A percentile compares a stretch with the other conserved stretches of the same genome.
Evolutionary conservation across 73 alveolate species (phyloP).

Genomic region (Blepharisma stoltei): DNA sequence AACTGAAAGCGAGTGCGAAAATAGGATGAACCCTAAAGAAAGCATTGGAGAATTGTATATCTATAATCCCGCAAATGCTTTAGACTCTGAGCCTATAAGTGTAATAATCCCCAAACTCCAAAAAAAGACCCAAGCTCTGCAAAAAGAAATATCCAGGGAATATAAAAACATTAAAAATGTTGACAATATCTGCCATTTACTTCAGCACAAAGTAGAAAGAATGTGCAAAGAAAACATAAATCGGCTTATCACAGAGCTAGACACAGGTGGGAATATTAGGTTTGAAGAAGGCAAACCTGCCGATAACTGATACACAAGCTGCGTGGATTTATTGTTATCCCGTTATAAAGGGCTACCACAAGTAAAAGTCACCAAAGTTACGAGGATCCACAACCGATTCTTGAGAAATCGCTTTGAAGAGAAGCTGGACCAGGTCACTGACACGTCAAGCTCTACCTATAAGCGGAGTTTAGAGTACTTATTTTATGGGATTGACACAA

Average conservation of each 20-base stretch:
- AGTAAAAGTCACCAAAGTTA: conserved; percentile 53
- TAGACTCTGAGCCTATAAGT: conserved; percentile 3
- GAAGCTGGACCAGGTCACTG: conserved; percentile 65
- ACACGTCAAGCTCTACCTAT: conserved; percentile 54
- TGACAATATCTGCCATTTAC: neutral
- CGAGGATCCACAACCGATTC: conserved; percentile 66
- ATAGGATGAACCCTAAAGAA: conserved; percentile 5
- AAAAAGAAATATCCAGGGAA: conserved; percentile 36
- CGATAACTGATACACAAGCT: conserved; percentile 62
- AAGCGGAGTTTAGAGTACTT: conserved; percentile 74
- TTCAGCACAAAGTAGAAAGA: neutral
- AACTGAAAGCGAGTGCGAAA: neutral
- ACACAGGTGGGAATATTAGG: conserved; percentile 85
- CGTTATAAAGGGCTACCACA: conserved; percentile 53
- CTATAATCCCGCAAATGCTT: neutral
- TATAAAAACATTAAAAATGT: conserved; percentile 32
- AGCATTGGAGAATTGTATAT: conserved; percentile 36
- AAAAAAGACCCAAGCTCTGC: conserved; percentile 21
- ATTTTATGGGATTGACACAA: conserved; percentile 78
- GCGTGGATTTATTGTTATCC: conserved; percentile 52
- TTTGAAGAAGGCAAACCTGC: conserved; percentile 65
- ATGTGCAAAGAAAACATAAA: neutral
- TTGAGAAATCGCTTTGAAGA: conserved; percentile 72
- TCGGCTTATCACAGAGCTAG: conserved; percentile 70
- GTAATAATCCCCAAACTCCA: conserved; percentile 34